Conservation (phyloP, 2,329 filamentous ascomycete genomes). For the Sphaerulina populicola region DNA sequence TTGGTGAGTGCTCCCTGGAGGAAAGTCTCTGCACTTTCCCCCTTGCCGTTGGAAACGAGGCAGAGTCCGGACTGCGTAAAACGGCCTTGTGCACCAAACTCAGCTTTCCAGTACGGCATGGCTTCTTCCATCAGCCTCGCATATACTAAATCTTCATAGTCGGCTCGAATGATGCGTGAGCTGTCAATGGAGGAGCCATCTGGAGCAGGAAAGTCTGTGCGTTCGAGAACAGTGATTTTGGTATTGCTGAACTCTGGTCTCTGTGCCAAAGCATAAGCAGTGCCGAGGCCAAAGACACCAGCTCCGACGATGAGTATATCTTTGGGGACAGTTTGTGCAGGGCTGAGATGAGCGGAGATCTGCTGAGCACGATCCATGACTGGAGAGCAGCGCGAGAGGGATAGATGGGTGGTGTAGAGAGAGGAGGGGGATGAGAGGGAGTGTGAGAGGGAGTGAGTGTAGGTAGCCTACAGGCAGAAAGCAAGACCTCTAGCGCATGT, state of each 20-base stretch:
- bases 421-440: not conserved
- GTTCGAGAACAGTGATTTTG: constrained; percentile 51
- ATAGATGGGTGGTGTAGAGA: not conserved
- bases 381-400: not conserved
- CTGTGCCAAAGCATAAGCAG: constrained; percentile 61
- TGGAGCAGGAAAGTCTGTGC: constrained; percentile 50
- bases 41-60: constrained; percentile 46
- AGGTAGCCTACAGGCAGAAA: not conserved
- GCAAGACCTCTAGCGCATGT: not conserved
- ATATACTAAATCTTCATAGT: constrained; percentile 77
- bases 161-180: constrained; percentile 57
- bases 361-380: constrained; percentile 10
- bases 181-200: constrained; percentile 47
- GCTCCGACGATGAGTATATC: constrained; percentile 45
- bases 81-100: constrained; percentile 53
- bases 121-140: constrained; percentile 63
- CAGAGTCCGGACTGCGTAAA: constrained; percentile 65
- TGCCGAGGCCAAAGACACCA: constrained; percentile 53
- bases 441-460: not conserved
- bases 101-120: constrained; percentile 59
- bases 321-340: constrained; percentile 29
- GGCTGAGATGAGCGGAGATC: constrained; percentile 9
- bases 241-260: constrained; percentile 47
- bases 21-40: constrained; percentile 39
- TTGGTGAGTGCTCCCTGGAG: constrained; percentile 55